Conservation (phyloP, 1,284 basidiomycete genomes). For the Mrakiaceae sp. region DNA sequence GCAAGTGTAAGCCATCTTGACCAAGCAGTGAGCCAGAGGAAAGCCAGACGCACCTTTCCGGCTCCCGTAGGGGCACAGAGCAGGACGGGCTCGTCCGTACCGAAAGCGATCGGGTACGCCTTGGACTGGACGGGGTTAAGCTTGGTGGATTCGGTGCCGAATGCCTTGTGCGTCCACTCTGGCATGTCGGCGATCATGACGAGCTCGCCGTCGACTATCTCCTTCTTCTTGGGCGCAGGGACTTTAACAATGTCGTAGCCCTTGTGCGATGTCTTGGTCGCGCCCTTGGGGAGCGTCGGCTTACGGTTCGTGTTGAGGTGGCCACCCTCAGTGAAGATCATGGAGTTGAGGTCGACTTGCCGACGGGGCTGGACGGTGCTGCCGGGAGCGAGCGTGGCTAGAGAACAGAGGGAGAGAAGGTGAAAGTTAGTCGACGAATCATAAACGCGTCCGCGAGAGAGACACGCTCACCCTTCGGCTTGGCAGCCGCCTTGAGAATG, state of each 20-base stretch:
- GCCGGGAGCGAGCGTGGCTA: constrained; percentile 68
- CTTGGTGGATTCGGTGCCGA: constrained; percentile 43
- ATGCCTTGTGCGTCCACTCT: constrained; percentile 76
- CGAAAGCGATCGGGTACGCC: constrained; percentile 85
- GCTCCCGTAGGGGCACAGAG: constrained; percentile 98
- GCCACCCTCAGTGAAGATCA: constrained; percentile 91
- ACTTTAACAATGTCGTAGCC: constrained; percentile 99
- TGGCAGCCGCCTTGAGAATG: constrained; percentile 11
- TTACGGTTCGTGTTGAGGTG: constrained; percentile 98
- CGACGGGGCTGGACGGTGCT: constrained; percentile 70
- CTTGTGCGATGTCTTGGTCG: constrained; percentile 92
- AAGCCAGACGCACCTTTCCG: constrained; percentile 60
- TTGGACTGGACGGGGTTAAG: constrained; percentile 93
- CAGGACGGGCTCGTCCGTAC: constrained; percentile 85
- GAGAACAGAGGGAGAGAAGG: no score
- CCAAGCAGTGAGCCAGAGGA: neutral
- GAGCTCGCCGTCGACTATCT: constrained; percentile 53
- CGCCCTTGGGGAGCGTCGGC: constrained; percentile 92
- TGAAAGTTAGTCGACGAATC: no score
- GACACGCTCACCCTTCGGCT: constrained; percentile 1
- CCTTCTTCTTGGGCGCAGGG: constrained; percentile 77
- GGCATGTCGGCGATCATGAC: constrained; percentile 70
- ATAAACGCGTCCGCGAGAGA: no score
- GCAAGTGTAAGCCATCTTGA: neutral
- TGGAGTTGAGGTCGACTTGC: constrained; percentile 80